phyloP scores from a whole-genome alignment of 805 yeast species.

The Kodamaea nitidulidarum region DNA sequence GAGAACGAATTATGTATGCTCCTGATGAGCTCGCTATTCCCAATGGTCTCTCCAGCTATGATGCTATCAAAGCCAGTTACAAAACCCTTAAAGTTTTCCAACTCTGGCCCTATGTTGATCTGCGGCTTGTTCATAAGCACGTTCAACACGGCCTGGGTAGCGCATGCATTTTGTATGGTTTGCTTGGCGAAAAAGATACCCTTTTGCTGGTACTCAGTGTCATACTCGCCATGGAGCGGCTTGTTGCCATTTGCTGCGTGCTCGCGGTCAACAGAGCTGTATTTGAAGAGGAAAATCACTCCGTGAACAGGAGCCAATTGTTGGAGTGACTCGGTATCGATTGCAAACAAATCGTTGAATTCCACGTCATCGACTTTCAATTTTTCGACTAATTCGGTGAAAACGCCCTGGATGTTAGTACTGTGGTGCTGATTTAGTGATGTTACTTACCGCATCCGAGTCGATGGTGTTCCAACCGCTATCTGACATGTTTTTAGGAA shows the following conservation, averaged over 20 bases:
- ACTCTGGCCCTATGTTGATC: slow-evolving; percentile 46
- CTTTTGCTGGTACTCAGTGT: slow-evolving; percentile 25
- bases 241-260: slow-evolving; percentile 23
- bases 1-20: slow-evolving; percentile 59
- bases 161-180: slow-evolving; percentile 65
- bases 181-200: slow-evolving; percentile 60
- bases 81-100: slow-evolving; percentile 47
- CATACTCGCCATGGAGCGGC: slow-evolving; percentile 46
- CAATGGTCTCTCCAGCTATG: slow-evolving; percentile 57
- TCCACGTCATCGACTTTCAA: slow-evolving; percentile 51
- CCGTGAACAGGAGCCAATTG: slow-evolving; percentile 48
- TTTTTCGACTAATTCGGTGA: slow-evolving; percentile 57
- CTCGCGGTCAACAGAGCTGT: slow-evolving; percentile 39
- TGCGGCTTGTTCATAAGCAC: slow-evolving; percentile 44
- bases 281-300: slow-evolving; percentile 60
- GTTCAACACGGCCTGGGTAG: slow-evolving; percentile 67
- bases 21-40: slow-evolving; percentile 55
- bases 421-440: neutral
- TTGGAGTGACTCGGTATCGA: slow-evolving; percentile 42
- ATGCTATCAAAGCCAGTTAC: slow-evolving; percentile 51
- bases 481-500: slow-evolving; percentile 10
- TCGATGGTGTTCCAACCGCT: slow-evolving; percentile 60
- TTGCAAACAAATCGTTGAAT: slow-evolving; percentile 53
- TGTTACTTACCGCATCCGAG: slow-evolving; percentile 49
- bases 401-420: slow-evolving; percentile 43